These are phyloP conservation scores for Acrasis kona DNA, from an alignment of 78 protist genomes.

Conservation along the genomic window DNA sequence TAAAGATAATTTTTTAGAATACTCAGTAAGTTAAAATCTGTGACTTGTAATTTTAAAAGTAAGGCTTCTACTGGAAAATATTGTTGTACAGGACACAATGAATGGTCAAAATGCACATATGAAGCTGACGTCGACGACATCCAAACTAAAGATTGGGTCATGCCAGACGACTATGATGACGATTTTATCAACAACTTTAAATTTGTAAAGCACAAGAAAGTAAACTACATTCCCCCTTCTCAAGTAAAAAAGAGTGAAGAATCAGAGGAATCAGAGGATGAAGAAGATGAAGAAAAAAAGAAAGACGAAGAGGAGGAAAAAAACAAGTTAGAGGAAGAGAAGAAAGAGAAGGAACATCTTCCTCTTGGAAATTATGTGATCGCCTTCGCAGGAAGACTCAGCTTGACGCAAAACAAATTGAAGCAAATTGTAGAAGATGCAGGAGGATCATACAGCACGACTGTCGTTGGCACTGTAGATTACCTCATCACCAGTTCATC, in stretches of 20 bases:
- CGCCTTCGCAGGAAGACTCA: not conserved
- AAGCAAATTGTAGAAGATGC: not conserved
- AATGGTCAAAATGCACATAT: not conserved
- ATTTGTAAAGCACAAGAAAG: not conserved
- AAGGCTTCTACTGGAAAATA: not conserved
- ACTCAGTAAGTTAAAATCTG: not conserved
- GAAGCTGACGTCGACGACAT: not conserved
- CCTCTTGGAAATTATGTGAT: not conserved
- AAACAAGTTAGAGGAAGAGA: not conserved
- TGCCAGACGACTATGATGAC: not conserved
- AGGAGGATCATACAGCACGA: not conserved
- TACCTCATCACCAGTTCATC: not conserved
- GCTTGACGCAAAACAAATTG: not conserved
- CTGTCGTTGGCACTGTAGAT: not conserved
- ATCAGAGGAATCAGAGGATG: not conserved
- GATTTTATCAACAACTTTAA: not conserved
- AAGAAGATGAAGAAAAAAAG: not conserved
- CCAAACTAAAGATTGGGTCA: not conserved
- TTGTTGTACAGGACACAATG: not conserved
- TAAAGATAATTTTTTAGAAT: not conserved
- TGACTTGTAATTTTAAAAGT: not conserved
- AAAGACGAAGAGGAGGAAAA: not conserved
- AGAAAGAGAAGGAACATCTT: not conserved
- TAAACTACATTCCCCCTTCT: not conserved
- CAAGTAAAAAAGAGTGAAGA: too few relatives aligned